Evolutionary conservation across 805 yeast genomes (phyloP).

Genomic region (Cyberlindnera maclurae): DNA sequence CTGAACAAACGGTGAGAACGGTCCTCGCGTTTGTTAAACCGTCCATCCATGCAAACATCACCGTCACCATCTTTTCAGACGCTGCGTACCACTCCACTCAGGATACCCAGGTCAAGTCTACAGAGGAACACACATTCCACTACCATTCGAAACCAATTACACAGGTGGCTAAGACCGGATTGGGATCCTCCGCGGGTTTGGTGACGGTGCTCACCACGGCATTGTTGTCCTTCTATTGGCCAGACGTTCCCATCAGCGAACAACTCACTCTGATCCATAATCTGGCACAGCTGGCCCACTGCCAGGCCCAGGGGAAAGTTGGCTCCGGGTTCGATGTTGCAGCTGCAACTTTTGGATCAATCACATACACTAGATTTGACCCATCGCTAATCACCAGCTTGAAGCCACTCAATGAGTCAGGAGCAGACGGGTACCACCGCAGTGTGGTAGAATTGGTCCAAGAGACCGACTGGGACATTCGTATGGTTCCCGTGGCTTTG

Average conservation of each 20-base stretch:
- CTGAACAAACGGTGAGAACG: slow-evolving; percentile 52
- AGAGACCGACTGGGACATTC: slow-evolving; percentile 52
- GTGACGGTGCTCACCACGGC: slow-evolving; percentile 76
- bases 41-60: slow-evolving; percentile 18
- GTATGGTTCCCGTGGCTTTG: slow-evolving; percentile 45
- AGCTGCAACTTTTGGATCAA: slow-evolving; percentile 88
- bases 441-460: slow-evolving; percentile 33
- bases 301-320: slow-evolving; percentile 88
- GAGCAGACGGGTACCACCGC: slow-evolving; percentile 20
- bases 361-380: slow-evolving; percentile 69
- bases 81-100: slow-evolving; percentile 82
- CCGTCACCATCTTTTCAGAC: slow-evolving; percentile 71
- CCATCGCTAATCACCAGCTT: slow-evolving; percentile 42
- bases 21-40: slow-evolving; percentile 44
- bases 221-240: slow-evolving; percentile 41
- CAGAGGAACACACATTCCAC: slow-evolving; percentile 40
- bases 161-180: slow-evolving; percentile 85
- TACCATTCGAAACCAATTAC: slow-evolving; percentile 56
- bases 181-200: slow-evolving; percentile 94
- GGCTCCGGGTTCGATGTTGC: slow-evolving; percentile 98
- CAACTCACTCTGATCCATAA: slow-evolving; percentile 55
- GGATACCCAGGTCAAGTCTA: slow-evolving; percentile 30
- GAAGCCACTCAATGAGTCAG: slow-evolving; percentile 22
- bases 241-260: slow-evolving; percentile 26
- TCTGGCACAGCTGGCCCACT: slow-evolving; percentile 82